Evolutionary conservation across 23 red algal genomes (phyloP).

Genomic region (Gracilariopsis chorda): DNA sequence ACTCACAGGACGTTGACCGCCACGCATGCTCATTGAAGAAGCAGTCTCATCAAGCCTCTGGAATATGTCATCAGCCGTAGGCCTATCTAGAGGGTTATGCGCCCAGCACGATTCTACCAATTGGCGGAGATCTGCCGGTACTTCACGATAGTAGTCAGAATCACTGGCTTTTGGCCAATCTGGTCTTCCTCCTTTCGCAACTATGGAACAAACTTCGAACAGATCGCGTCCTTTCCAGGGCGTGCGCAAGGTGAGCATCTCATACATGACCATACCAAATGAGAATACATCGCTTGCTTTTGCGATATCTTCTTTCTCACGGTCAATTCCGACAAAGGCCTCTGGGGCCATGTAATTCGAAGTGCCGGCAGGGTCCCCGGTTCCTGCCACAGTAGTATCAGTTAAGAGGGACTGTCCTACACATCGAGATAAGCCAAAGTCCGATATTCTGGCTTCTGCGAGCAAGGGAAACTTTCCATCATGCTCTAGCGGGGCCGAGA

Average conservation of each 20-base stretch:
- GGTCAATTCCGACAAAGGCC: not conserved
- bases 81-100: constrained; percentile 6
- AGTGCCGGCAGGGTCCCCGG: constrained; percentile 53
- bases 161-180: constrained; percentile 45
- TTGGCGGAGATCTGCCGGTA: constrained; percentile 9
- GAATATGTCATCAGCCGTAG: constrained; percentile 47
- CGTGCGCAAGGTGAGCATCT: constrained; percentile 72
- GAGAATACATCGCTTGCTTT: constrained; percentile 71
- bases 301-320: constrained; percentile 20
- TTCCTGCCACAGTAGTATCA: constrained; percentile 22
- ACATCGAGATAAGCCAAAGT: constrained; percentile 41
- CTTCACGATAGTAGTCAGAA: not conserved
- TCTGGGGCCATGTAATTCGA: constrained; percentile 82
- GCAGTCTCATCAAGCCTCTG: not conserved
- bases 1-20: not conserved
- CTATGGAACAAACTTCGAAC: not conserved
- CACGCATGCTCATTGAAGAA: not conserved
- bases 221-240: constrained; percentile 32
- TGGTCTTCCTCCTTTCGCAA: constrained; percentile 2
- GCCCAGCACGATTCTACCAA: constrained; percentile 47
- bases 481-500: constrained; percentile 2
- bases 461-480: constrained; percentile 6
- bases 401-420: constrained; percentile 15
- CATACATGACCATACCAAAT: constrained; percentile 88
- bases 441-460: constrained; percentile 34